Conservation (phyloP, 2,329 filamentous ascomycete genomes). For the Claviceps monticola region DNA sequence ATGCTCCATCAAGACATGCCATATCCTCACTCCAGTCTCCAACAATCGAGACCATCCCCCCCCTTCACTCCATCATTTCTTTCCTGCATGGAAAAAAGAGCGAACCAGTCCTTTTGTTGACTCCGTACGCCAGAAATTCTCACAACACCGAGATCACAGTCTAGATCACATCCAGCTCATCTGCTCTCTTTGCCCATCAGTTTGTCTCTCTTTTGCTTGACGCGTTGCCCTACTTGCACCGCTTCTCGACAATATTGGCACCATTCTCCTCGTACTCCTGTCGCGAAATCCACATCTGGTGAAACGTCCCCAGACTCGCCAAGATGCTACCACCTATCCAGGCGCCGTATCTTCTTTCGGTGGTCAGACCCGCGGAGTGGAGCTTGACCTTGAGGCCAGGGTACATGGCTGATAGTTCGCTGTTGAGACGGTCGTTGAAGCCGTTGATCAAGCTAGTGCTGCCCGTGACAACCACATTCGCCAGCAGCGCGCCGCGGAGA, state of each 20-base stretch:
- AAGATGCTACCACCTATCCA: slow-evolving; percentile 97
- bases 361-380: slow-evolving; percentile 71
- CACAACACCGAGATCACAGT: not conserved
- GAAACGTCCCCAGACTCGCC: slow-evolving; percentile 89
- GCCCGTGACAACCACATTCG: slow-evolving; percentile 86
- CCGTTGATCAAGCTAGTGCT: slow-evolving; percentile 78
- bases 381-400: slow-evolving; percentile 80
- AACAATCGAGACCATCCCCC: not conserved
- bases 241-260: slow-evolving; percentile 79
- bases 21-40: not conserved
- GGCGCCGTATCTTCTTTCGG: slow-evolving; percentile 79
- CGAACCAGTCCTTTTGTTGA: slow-evolving; percentile 14
- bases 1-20: not conserved
- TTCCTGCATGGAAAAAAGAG: slow-evolving; percentile 5
- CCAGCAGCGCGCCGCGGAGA: slow-evolving; percentile 66
- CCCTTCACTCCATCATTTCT: not conserved
- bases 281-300: slow-evolving; percentile 97
- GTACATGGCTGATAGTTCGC: slow-evolving; percentile 68
- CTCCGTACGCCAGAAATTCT: slow-evolving; percentile 19
- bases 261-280: slow-evolving; percentile 98
- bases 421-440: slow-evolving; percentile 80
- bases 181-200: not conserved
- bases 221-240: slow-evolving; percentile 59
- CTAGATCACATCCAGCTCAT: not conserved
- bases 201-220: not conserved